Conservation (phyloP, 192 early-diverging fungal genomes). For the Backusella mclennaniae region DNA sequence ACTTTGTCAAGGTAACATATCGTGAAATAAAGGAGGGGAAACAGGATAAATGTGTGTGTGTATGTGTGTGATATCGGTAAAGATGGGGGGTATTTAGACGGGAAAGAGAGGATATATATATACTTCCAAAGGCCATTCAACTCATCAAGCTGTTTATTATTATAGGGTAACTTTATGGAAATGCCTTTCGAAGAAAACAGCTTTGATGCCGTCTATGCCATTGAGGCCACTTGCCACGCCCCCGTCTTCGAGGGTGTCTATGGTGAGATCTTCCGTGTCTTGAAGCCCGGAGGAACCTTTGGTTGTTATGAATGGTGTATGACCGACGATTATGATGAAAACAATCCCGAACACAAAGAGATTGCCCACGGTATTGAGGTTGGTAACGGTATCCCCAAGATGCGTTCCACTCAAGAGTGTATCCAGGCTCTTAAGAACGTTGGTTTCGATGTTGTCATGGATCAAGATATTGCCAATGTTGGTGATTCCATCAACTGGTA, state of each 20-base stretch:
- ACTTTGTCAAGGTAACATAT: constrained; percentile 48
- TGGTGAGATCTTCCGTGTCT: constrained; percentile 82
- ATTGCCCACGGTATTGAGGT: constrained; percentile 85
- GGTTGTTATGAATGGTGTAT: constrained; percentile 96
- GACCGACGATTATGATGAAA: constrained; percentile 84
- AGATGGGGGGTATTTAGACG: background rate
- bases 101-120: background rate
- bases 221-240: constrained; percentile 94
- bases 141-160: background rate
- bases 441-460: constrained; percentile 82
- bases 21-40: background rate
- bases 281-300: constrained; percentile 92
- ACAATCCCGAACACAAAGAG: constrained; percentile 66
- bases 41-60: background rate
- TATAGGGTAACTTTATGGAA: constrained; percentile 82
- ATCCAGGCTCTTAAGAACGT: constrained; percentile 78
- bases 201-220: constrained; percentile 93
- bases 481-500: constrained; percentile 83
- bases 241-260: constrained; percentile 84
- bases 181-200: constrained; percentile 81
- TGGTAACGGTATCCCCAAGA: constrained; percentile 89
- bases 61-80: background rate
- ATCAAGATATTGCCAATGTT: constrained; percentile 62
- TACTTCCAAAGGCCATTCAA: background rate
- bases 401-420: constrained; percentile 72